These are phyloP conservation scores for Phalaenopsis equestris DNA, from an alignment of 106 monocot genomes.

Conservation along the genomic window DNA sequence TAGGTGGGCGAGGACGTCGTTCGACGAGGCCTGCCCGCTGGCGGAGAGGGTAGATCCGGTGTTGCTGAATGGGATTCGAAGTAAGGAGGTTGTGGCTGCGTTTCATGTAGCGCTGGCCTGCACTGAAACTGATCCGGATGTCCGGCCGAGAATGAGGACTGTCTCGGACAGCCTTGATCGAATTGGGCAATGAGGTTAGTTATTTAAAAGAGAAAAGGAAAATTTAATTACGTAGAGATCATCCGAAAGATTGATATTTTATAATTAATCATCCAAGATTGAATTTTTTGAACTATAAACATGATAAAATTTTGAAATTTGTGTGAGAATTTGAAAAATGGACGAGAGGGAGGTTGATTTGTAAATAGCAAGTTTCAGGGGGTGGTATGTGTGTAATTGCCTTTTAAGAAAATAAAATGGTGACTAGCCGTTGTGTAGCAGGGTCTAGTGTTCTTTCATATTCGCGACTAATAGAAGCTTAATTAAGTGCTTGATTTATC, in stretches of 20 bases:
- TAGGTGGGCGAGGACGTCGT: slow-evolving; percentile 60
- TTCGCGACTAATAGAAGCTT: not conserved
- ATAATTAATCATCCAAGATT: too few relatives aligned
- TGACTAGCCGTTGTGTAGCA: not conserved
- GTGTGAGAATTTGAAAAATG: too few relatives aligned
- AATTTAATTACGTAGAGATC: too few relatives aligned
- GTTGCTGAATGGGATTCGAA: slow-evolving; percentile 25
- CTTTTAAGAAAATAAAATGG: not conserved
- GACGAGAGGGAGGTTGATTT: too few relatives aligned
- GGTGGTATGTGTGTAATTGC: too few relatives aligned
- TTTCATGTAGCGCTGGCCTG: slow-evolving; percentile 69
- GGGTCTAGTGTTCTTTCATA: not conserved
- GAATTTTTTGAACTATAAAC: too few relatives aligned
- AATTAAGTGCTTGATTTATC: not conserved
- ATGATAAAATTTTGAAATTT: too few relatives aligned
- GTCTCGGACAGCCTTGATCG: slow-evolving; percentile 64
- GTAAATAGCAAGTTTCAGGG: too few relatives aligned
- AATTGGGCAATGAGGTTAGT: slow-evolving; percentile 10
- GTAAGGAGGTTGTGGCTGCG: slow-evolving; percentile 39
- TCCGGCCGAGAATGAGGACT: slow-evolving; percentile 70
- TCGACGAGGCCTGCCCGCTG: slow-evolving; percentile 52
- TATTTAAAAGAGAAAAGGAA: too few relatives aligned
- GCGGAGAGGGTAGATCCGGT: slow-evolving; percentile 56
- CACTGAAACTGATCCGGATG: slow-evolving; percentile 66
- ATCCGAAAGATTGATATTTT: too few relatives aligned